These are phyloP conservation scores for Xylaria sp. DNA, from an alignment of 2,329 filamentous ascomycete genomes.

Conservation along the genomic window DNA sequence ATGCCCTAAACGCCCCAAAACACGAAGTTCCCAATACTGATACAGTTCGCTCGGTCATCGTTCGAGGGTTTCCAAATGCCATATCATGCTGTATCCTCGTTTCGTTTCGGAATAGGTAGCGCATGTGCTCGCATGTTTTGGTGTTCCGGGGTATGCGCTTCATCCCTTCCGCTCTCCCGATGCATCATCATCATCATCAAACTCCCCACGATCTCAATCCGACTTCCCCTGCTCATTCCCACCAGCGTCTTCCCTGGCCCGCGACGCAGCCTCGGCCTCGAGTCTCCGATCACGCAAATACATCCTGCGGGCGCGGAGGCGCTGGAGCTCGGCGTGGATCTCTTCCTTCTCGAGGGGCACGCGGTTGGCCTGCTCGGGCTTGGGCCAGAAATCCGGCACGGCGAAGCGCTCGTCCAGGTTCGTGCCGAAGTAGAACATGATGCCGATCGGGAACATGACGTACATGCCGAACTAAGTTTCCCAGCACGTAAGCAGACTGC, in stretches of 20 bases:
- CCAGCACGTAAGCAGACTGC: no score
- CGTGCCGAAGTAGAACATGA: conserved; percentile 99
- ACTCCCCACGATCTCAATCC: background rate
- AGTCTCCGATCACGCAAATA: conserved; percentile 78
- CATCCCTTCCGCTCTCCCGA: background rate
- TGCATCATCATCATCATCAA: background rate
- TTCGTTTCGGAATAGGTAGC: conserved; percentile 8
- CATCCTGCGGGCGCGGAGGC: conserved; percentile 72
- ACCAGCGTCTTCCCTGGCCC: conserved; percentile 4
- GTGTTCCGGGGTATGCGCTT: background rate
- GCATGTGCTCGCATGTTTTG: background rate
- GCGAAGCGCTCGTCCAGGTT: conserved; percentile 94
- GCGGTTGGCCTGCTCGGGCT: conserved; percentile 77
- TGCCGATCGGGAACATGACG: conserved; percentile 97
- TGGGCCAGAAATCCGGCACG: conserved; percentile 94
- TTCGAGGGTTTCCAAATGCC: background rate
- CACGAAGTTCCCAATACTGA: conserved; percentile 13
- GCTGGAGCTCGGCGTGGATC: conserved; percentile 82
- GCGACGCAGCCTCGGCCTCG: conserved; percentile 49
- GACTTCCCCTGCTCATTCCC: conserved; percentile 21
- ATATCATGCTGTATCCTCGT: background rate
- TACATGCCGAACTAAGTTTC: conserved; percentile 89
- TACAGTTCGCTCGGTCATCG: conserved; percentile 19
- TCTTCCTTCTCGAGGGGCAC: conserved; percentile 82
- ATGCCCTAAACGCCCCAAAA: conserved; percentile 27